Conservation (phyloP, 2,329 filamentous ascomycete genomes). For the Exophiala mesophila region DNA sequence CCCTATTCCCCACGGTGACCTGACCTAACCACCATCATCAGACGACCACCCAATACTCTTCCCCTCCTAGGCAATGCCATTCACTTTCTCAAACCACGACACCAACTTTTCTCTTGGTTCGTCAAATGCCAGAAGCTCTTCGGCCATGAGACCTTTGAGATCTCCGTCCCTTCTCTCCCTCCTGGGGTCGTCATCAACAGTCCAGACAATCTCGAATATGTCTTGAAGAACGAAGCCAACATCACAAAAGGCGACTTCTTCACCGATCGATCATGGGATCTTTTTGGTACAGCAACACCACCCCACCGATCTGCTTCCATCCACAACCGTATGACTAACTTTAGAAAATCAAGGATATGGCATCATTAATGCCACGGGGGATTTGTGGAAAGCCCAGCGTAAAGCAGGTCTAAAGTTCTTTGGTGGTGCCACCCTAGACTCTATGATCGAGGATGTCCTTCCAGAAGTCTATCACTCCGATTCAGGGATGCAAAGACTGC, state of each 20-base stretch:
- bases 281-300: constrained; percentile 48
- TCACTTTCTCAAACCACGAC: constrained; percentile 55
- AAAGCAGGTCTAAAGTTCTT: constrained; percentile 58
- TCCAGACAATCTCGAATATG: constrained; percentile 57
- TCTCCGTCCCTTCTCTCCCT: constrained; percentile 58
- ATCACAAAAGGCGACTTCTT: constrained; percentile 62
- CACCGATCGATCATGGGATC: constrained; percentile 54
- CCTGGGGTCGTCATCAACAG: constrained; percentile 60
- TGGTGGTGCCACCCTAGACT: constrained; percentile 52
- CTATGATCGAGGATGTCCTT: constrained; percentile 54
- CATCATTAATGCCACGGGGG: constrained; percentile 63
- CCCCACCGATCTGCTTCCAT: neutral
- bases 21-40: constrained; percentile 6
- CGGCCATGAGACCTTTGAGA: constrained; percentile 57
- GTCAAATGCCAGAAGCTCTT: constrained; percentile 52
- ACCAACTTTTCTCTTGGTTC: constrained; percentile 61
- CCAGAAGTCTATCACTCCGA: constrained; percentile 48
- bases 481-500: constrained; percentile 32
- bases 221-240: constrained; percentile 56
- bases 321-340: neutral
- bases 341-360: constrained; percentile 47
- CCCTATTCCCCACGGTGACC: neutral
- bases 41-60: constrained; percentile 28
- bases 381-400: constrained; percentile 58
- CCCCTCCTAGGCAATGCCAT: constrained; percentile 59